Evolutionary conservation across 169 alveolate species (phyloP).

Genomic region (Cryptosporidium meleagridis): DNA sequence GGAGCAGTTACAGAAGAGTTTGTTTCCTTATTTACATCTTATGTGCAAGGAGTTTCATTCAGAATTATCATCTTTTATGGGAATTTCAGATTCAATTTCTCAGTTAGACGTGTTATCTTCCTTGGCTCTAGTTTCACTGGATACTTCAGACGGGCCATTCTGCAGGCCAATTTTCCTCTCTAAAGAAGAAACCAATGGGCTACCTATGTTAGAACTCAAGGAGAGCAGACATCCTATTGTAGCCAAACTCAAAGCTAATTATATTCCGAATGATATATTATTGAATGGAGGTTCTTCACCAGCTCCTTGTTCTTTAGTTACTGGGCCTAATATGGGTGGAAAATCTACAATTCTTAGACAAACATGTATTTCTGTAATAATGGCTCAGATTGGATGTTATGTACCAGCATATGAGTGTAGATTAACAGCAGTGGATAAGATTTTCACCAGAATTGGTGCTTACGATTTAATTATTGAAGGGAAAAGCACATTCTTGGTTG

Average conservation of each 20-base stretch:
- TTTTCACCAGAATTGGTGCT: slow-evolving; percentile 99
- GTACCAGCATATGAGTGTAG: slow-evolving; percentile 92
- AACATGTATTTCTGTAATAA: slow-evolving; percentile 93
- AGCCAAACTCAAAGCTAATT: slow-evolving; percentile 79
- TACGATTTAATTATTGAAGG: slow-evolving; percentile 97
- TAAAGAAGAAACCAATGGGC: background rate
- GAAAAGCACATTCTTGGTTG: slow-evolving; percentile 97
- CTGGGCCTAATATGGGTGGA: slow-evolving; percentile 99
- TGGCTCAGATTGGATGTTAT: slow-evolving; percentile 98
- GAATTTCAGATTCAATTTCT: slow-evolving; percentile 63
- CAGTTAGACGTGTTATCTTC: slow-evolving; percentile 58
- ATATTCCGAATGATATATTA: slow-evolving; percentile 86
- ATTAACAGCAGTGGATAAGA: slow-evolving; percentile 95
- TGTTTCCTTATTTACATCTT: slow-evolving; percentile 84
- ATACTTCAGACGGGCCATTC: slow-evolving; percentile 52
- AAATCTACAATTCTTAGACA: slow-evolving; percentile 97
- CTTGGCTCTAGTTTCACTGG: slow-evolving; percentile 77
- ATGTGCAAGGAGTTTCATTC: slow-evolving; percentile 85
- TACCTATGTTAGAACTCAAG: slow-evolving; percentile 46
- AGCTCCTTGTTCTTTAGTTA: slow-evolving; percentile 86
- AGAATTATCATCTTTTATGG: slow-evolving; percentile 44
- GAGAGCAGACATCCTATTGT: slow-evolving; percentile 82
- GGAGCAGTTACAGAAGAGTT: slow-evolving; percentile 85
- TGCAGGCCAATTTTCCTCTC: slow-evolving; percentile 58
- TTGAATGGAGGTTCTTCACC: slow-evolving; percentile 74